Base-by-base conservation (phyloP, 306 rosid genomes). In the Cyclanthera cordifolia region DNA sequence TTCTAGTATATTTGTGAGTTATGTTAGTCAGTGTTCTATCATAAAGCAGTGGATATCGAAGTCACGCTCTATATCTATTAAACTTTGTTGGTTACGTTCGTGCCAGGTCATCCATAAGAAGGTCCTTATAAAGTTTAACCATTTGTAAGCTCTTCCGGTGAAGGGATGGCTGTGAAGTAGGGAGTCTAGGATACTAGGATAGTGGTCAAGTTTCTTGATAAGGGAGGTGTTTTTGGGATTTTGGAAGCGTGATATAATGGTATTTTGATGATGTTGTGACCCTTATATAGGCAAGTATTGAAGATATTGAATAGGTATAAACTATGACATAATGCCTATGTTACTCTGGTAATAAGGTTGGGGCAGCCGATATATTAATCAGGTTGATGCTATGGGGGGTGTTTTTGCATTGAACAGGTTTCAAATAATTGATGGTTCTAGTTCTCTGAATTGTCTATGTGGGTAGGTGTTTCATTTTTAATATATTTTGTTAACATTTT, bases 401-500 rank as follows among this genome's bases (percentile, higher is more conserved):
- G 30, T 27, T 27, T 27, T 27, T 27, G 30, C 30, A 27, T 27
- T 27, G 3, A 27, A 27, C 30, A 27, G 3, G 30, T 67, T 53
- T 24, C 58, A 53, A 53, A 37, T 10, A 47, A 4, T 37, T 52
- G 28, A 20, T 46, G 41, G n/a, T 59, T 14, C 34, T 58, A 48
- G 64, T 69, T 67, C 11, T 53, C 63, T 53, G 21, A 39, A 59
- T 34, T 15, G 69, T 58, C 8, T 58, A 7, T 53, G 41, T 6
- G 13, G 74, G 34, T 61, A 20, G 55, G 73, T 51, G 5, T 52
- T 57, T 77, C 78, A 53, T 72, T 54, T 20, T 69, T 64, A 5
- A 47, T 73, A 39, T 11, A 11, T 63, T 69, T 27, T 16, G 43
- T 51, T 20, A 7, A 19, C 19, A 45, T 11, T 8, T 43, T 48